These are phyloP conservation scores for Microbotryum violaceum DNA, from an alignment of 1,284 basidiomycete genomes.

Conservation along the genomic window DNA sequence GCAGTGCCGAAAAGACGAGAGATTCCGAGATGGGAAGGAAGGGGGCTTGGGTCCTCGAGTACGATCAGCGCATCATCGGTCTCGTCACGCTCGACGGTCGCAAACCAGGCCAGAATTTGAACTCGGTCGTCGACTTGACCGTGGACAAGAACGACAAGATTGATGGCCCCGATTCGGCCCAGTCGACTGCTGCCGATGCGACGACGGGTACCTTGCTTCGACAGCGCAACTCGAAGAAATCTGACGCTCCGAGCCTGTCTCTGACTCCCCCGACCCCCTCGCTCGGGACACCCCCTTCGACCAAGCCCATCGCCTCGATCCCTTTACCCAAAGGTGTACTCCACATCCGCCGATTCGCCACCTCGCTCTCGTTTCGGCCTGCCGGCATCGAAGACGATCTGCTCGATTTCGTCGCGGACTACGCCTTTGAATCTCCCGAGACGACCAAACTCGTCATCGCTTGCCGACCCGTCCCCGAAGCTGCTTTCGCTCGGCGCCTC, in stretches of 20 bases:
- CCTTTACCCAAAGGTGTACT: conserved; percentile 17
- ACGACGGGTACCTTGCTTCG: not conserved
- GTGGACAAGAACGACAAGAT: not conserved
- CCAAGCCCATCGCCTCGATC: conserved; percentile 11
- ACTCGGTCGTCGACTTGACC: conserved; percentile 20
- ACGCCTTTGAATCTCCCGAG: conserved; percentile 8
- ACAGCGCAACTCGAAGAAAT: too few species aligned
- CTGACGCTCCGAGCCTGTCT: too few species aligned
- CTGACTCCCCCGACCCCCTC: conserved; percentile 11
- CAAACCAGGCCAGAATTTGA: conserved; percentile 22
- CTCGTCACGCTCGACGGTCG: conserved; percentile 23
- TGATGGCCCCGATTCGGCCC: not conserved
- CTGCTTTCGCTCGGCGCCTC: not conserved
- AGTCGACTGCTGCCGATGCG: not conserved
- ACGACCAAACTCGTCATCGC: conserved; percentile 12
- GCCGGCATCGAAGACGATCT: conserved; percentile 31
- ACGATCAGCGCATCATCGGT: conserved; percentile 27
- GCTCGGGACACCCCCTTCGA: conserved; percentile 2
- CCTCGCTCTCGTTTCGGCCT: conserved; percentile 25
- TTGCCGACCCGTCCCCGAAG: conserved; percentile 16
- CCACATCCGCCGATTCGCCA: conserved; percentile 26
- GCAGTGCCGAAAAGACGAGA: not conserved
- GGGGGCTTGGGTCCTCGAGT: conserved; percentile 32
- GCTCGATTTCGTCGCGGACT: conserved; percentile 12
- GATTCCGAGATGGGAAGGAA: not conserved